A percentile compares a stretch with the other conserved stretches of the same genome.
Evolutionary conservation across 2,329 filamentous ascomycete genomes (phyloP).

Genomic region (Colletotrichum euphorbiae): DNA sequence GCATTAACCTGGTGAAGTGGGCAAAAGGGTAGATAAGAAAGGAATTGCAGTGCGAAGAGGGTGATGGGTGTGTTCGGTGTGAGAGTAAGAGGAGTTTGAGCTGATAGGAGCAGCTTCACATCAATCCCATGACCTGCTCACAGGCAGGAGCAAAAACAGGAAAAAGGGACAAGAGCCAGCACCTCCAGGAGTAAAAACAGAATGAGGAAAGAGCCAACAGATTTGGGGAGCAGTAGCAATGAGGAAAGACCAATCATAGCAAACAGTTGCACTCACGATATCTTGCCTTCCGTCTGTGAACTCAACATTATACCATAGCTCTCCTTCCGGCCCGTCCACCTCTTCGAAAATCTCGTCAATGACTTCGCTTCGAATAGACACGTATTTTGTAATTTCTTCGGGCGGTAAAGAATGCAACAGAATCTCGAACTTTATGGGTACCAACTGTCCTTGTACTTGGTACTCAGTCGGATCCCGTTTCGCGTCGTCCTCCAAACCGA

Average conservation of each 20-base stretch:
- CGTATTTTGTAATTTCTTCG: constrained; percentile 48
- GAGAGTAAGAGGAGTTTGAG: neutral
- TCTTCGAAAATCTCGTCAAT: constrained; percentile 53
- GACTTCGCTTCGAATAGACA: constrained; percentile 48
- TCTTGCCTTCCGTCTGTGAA: constrained; percentile 60
- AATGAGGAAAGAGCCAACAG: neutral
- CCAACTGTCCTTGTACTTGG: neutral
- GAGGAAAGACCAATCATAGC: neutral
- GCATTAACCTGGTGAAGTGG: neutral
- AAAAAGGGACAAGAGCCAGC: too few relatives aligned
- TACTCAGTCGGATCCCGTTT: neutral
- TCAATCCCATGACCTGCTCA: too few relatives aligned
- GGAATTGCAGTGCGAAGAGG: neutral
- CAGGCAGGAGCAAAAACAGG: too few relatives aligned
- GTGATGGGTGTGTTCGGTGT: neutral
- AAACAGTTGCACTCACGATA: constrained; percentile 53
- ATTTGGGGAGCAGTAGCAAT: neutral
- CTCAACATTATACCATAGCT: constrained; percentile 52
- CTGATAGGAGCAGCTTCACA: neutral
- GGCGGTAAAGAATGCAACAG: constrained; percentile 45
- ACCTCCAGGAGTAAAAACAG: neutral
- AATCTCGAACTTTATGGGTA: constrained; percentile 45
- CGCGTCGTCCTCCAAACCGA: neutral
- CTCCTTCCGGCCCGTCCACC: constrained; percentile 43
- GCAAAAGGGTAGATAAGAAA: neutral